These are phyloP conservation scores for Gardenia jasminoides DNA, from an alignment of 257 asterid genomes.

Conservation along the genomic window DNA sequence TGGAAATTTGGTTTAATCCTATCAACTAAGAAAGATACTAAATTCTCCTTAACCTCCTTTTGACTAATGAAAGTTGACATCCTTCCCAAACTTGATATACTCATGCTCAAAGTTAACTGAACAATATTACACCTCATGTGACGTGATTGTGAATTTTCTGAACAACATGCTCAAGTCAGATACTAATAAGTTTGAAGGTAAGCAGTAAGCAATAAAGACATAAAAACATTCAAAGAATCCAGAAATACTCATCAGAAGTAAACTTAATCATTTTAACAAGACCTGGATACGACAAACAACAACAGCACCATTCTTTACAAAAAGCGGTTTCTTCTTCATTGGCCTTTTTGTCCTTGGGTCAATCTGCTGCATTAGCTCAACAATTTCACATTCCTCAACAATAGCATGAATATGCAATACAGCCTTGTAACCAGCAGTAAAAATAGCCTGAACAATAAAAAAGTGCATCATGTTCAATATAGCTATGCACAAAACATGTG, in stretches of 20 bases:
- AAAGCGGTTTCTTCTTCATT: conserved; percentile 82
- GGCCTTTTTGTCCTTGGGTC: conserved; percentile 78
- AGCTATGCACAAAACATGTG: not conserved
- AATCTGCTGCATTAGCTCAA: conserved; percentile 69
- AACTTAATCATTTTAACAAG: not conserved
- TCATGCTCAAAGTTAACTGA: not conserved
- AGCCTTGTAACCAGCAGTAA: conserved; percentile 99
- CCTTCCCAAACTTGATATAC: not conserved
- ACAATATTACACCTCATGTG: not conserved
- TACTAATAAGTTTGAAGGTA: not conserved
- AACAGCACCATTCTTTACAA: conserved; percentile 80
- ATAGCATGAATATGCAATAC: conserved; percentile 84
- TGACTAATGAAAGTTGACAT: not conserved
- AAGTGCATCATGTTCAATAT: not conserved
- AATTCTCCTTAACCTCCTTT: not conserved
- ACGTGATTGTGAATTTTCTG: not conserved
- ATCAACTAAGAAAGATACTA: not conserved
- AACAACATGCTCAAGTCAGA: not conserved
- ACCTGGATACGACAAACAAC: conserved; percentile 86
- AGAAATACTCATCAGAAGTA: not conserved
- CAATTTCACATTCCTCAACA: conserved; percentile 95
- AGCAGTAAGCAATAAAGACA: not conserved
- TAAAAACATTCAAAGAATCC: not conserved
- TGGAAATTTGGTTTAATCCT: not conserved
- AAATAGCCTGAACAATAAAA: conserved; percentile 61